Conservation (phyloP, 805 yeast species). For the Tetrapisispora pingtungensis region DNA sequence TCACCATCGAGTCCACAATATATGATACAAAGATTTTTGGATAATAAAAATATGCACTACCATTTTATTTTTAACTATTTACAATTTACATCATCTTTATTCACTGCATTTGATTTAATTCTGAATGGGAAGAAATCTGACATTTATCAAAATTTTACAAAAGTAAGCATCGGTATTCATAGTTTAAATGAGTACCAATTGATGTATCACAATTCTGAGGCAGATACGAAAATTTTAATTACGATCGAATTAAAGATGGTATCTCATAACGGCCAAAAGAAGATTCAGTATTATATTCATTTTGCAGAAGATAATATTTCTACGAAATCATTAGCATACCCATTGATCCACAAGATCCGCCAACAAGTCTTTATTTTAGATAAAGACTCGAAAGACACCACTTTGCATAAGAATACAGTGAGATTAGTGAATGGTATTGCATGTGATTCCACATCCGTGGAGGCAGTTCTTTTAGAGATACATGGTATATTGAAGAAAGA, state of each 20-base stretch:
- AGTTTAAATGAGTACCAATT: conserved; percentile 24
- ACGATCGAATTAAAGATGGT: conserved; percentile 23
- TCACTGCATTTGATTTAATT: conserved; percentile 15
- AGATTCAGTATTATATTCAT: conserved; percentile 22
- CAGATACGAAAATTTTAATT: conserved; percentile 21
- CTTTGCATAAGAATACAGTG: conserved; percentile 11
- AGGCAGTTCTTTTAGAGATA: conserved; percentile 15
- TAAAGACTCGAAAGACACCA: conserved; percentile 1
- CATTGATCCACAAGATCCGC: conserved; percentile 23
- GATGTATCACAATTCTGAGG: conserved; percentile 19
- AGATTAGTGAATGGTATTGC: conserved; percentile 24
- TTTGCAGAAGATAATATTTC: conserved; percentile 23
- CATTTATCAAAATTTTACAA: conserved; percentile 8
- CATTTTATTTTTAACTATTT: conserved; percentile 28
- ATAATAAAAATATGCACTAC: conserved; percentile 20
- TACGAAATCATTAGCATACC: conserved; percentile 21
- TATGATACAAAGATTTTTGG: conserved; percentile 27
- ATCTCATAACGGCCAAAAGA: conserved; percentile 18
- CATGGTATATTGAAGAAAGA: conserved; percentile 14
- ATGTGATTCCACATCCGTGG: conserved; percentile 16
- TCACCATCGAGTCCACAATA: conserved; percentile 28
- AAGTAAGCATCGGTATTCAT: conserved; percentile 21
- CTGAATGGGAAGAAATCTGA: conserved; percentile 6
- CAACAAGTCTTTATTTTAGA: conserved; percentile 24
- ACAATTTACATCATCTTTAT: conserved; percentile 27